Evolutionary conservation across 2,329 filamentous ascomycete genomes (phyloP).

Genomic region (Fusarium austroafricanum): DNA sequence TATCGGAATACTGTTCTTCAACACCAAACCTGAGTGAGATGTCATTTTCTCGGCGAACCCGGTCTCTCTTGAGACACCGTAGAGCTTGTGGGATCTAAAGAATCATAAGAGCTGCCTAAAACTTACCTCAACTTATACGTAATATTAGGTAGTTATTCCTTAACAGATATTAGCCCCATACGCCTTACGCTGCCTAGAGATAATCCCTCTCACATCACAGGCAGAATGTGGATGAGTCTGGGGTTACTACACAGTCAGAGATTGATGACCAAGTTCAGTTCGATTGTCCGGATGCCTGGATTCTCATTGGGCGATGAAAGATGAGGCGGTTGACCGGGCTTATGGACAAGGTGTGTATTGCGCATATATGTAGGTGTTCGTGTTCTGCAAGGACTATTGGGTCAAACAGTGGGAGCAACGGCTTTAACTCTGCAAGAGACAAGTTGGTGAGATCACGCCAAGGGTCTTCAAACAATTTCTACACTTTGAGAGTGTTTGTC

Average conservation of each 20-base stretch:
- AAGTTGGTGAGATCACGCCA: not conserved
- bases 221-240: not conserved
- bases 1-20: not conserved
- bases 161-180: too few species aligned
- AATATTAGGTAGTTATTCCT: too few species aligned
- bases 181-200: too few species aligned
- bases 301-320: slow-evolving; percentile 9
- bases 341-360: not conserved
- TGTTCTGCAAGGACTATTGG: not conserved
- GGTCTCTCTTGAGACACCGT: not conserved
- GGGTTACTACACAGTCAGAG: not conserved
- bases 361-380: too few species aligned
- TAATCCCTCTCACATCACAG: not conserved
- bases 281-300: too few species aligned
- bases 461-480: not conserved
- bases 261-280: not conserved
- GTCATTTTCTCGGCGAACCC: not conserved
- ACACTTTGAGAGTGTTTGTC: not conserved
- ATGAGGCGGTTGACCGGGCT: slow-evolving; percentile 17
- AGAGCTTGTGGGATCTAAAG: too few species aligned
- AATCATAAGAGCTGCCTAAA: too few species aligned
- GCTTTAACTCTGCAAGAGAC: not conserved
- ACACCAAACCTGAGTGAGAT: not conserved
- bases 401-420: not conserved
- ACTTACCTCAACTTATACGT: too few species aligned